phyloP scores from a whole-genome alignment of 2,329 filamentous ascomycete species.

The Coleophoma cylindrospora region DNA sequence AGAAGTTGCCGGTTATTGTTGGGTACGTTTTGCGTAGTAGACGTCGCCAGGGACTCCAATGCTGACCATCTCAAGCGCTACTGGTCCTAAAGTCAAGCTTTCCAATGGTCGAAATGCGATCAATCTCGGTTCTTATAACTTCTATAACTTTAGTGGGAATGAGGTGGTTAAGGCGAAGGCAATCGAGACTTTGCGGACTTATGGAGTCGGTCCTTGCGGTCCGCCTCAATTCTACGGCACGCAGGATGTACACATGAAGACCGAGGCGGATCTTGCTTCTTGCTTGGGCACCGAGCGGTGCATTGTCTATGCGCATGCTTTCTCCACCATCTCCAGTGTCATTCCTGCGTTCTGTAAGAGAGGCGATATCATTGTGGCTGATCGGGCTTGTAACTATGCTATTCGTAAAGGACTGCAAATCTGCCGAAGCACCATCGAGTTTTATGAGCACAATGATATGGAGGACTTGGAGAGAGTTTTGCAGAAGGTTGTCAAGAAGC shows the following conservation, averaged over 20 bases:
- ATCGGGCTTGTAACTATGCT: slow-evolving; percentile 88
- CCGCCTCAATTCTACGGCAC: slow-evolving; percentile 98
- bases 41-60: slow-evolving; percentile 3
- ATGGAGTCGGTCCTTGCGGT: slow-evolving; percentile 94
- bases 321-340: slow-evolving; percentile 94
- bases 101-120: slow-evolving; percentile 83
- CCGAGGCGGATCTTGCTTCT: slow-evolving; percentile 86
- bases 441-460: slow-evolving; percentile 97
- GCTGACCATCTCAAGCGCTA: slow-evolving; percentile 52
- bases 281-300: slow-evolving; percentile 84
- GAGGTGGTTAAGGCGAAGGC: slow-evolving; percentile 93
- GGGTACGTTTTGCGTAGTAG: slow-evolving; percentile 51
- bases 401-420: slow-evolving; percentile 94
- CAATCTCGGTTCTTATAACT: slow-evolving; percentile 94
- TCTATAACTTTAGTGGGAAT: slow-evolving; percentile 94
- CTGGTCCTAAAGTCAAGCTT: slow-evolving; percentile 85
- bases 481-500: slow-evolving; percentile 80
- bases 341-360: slow-evolving; percentile 97
- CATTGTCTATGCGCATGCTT: slow-evolving; percentile 94
- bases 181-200: slow-evolving; percentile 87
- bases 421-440: slow-evolving; percentile 82
- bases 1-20: slow-evolving; percentile 81
- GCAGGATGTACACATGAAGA: slow-evolving; percentile 97
- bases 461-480: slow-evolving; percentile 84
- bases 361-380: slow-evolving; percentile 94